These are phyloP conservation scores for Heterobasidion annosum DNA, from an alignment of 1,284 basidiomycete genomes.

Conservation along the genomic window DNA sequence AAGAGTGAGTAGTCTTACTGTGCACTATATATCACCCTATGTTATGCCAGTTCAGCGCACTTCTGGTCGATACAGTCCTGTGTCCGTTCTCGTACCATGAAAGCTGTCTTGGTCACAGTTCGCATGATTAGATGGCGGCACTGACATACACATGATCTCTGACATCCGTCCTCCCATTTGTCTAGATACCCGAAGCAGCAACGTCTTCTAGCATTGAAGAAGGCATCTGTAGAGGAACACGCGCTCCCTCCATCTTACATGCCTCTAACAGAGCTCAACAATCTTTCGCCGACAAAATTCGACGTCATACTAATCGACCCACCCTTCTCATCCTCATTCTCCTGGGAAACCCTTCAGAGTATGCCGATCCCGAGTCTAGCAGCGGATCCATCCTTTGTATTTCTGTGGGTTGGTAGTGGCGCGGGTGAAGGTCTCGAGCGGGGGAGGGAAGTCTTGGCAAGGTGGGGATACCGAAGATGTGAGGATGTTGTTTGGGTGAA, in stretches of 20 bases:
- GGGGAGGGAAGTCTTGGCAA: slow-evolving; percentile 83
- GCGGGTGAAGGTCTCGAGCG: slow-evolving; percentile 87
- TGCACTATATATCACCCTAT: neutral
- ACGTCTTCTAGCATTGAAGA: slow-evolving; percentile 72
- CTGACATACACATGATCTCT: neutral
- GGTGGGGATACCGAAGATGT: slow-evolving; percentile 93
- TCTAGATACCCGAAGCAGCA: slow-evolving; percentile 86
- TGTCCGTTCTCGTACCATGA: neutral
- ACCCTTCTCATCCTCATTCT: slow-evolving; percentile 74
- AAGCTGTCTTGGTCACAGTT: no score
- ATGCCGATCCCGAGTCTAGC: slow-evolving; percentile 81
- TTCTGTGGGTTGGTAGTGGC: slow-evolving; percentile 94
- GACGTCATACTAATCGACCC: slow-evolving; percentile 93
- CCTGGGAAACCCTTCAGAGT: slow-evolving; percentile 77
- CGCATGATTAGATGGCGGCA: neutral
- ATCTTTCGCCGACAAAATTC: slow-evolving; percentile 66
- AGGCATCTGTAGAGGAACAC: slow-evolving; percentile 53
- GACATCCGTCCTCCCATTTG: neutral
- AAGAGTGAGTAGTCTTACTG: slow-evolving; percentile 64
- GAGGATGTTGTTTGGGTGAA: slow-evolving; percentile 98
- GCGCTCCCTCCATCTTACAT: slow-evolving; percentile 63
- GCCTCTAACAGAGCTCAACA: slow-evolving; percentile 45
- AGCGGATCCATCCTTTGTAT: slow-evolving; percentile 89
- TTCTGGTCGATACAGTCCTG: slow-evolving; percentile 1
- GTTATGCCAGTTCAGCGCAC: no score